These are phyloP conservation scores for Aspergillus sp. DNA, from an alignment of 2,329 filamentous ascomycete genomes.

Conservation along the genomic window DNA sequence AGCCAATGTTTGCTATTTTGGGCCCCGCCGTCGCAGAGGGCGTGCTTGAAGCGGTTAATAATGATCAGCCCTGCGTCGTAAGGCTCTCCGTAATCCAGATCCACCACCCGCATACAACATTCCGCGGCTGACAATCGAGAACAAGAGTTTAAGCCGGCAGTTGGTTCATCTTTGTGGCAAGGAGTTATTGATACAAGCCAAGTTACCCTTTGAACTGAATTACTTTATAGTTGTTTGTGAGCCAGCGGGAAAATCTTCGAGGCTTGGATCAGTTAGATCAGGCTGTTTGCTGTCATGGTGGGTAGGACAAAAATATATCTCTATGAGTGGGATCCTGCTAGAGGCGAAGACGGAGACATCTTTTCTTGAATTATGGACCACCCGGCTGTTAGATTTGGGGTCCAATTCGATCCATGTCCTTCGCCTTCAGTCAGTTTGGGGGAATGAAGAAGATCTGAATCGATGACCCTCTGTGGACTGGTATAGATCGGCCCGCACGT, in stretches of 20 bases:
- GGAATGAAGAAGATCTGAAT: not conserved
- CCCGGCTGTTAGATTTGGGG: too few relatives aligned
- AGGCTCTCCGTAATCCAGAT: not conserved
- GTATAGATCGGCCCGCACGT: not conserved
- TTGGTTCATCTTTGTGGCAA: not conserved
- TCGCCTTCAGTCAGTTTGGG: too few relatives aligned
- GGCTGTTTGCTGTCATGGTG: too few relatives aligned
- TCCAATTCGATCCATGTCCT: too few relatives aligned
- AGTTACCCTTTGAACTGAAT: too few relatives aligned
- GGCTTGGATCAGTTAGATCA: too few relatives aligned
- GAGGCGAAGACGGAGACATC: too few relatives aligned
- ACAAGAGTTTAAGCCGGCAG: not conserved
- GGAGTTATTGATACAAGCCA: not conserved
- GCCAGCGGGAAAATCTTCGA: too few relatives aligned
- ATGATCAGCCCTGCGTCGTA: not conserved
- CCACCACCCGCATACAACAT: not conserved
- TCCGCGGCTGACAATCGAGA: not conserved
- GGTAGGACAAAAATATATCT: too few relatives aligned
- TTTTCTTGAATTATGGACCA: too few relatives aligned
- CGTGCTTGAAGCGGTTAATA: not conserved
- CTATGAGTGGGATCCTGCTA: too few relatives aligned
- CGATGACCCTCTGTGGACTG: not conserved
- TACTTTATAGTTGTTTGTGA: too few relatives aligned
- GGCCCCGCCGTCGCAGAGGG: not conserved
- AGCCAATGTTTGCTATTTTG: not conserved